A percentile compares a stretch with the other conserved stretches of the same genome.
These are phyloP conservation scores for Nymphaea thermarum DNA, from an alignment of 164 flowering plant species.

Conservation along the genomic window DNA sequence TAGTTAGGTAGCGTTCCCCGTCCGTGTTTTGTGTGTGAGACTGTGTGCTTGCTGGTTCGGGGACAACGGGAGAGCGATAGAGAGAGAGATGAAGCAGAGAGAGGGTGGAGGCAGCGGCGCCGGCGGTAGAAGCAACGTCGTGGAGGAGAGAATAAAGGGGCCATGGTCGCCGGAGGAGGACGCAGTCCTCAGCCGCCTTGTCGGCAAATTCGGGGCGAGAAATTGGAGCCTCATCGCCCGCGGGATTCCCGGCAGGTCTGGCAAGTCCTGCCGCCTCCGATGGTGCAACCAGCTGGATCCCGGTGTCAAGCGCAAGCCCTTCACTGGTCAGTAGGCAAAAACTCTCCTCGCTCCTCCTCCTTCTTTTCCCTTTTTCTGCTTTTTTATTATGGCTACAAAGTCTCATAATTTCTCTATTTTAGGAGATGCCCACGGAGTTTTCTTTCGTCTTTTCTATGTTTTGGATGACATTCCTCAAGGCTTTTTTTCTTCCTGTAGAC, in stretches of 20 bases:
- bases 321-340: slow-evolving; percentile 29
- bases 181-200: slow-evolving; percentile 41
- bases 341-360: too few species aligned
- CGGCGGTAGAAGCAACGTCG: too few species aligned
- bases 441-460: too few species aligned
- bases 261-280: slow-evolving; percentile 41
- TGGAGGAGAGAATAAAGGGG: slow-evolving; percentile 38
- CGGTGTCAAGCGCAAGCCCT: slow-evolving; percentile 58
- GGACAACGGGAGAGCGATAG: not conserved
- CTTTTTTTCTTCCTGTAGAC: too few species aligned
- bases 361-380: too few species aligned
- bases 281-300: slow-evolving; percentile 97
- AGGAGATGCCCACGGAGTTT: too few species aligned
- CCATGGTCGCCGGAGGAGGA: slow-evolving; percentile 81
- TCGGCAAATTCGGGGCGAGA: slow-evolving; percentile 58
- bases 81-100: not conserved
- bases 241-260: slow-evolving; percentile 75
- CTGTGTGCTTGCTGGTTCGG: too few species aligned
- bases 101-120: not conserved
- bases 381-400: too few species aligned
- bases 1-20: too few species aligned
- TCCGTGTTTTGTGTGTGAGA: too few species aligned
- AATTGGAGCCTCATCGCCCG: slow-evolving; percentile 85
- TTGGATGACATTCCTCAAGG: too few species aligned
- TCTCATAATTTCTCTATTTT: too few species aligned